Evolutionary conservation across 768 basidiomycete species (phyloP).

Genomic region (Lanmaoa pseudosensibilis): DNA sequence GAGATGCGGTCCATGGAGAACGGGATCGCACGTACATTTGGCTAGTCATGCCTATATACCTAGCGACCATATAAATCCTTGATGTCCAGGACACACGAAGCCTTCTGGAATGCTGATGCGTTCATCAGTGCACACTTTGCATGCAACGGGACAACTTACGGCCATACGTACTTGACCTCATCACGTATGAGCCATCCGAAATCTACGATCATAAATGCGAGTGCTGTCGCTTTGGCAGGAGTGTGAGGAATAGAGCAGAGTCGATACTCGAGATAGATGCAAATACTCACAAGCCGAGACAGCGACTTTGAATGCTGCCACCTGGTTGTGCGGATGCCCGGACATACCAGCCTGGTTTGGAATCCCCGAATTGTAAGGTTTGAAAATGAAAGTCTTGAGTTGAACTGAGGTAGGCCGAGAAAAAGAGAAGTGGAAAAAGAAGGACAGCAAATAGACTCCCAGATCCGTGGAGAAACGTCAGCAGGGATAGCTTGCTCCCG

Average conservation of each 20-base stretch:
- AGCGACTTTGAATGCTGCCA: constrained; percentile 4
- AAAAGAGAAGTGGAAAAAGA: background rate
- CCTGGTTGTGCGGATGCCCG: background rate
- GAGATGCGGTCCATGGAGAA: background rate
- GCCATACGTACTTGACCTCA: constrained; percentile 21
- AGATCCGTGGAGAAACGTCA: background rate
- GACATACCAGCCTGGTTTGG: constrained; percentile 1
- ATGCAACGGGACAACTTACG: constrained; percentile 12
- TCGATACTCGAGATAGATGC: background rate
- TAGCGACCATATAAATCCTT: background rate
- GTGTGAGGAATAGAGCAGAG: background rate
- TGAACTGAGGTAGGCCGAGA: background rate
- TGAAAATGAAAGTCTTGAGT: constrained; percentile 3
- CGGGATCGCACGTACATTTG: constrained; percentile 18
- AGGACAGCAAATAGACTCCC: background rate
- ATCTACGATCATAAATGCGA: constrained; percentile 20
- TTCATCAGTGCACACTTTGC: background rate
- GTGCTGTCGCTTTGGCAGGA: background rate
- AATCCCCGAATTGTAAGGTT: background rate
- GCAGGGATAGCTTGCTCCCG: background rate
- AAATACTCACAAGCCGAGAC: constrained; percentile 17
- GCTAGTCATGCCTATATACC: constrained; percentile 17
- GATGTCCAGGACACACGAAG: background rate
- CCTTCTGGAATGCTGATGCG: constrained; percentile 1
- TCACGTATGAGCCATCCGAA: constrained; percentile 11